Conservation (phyloP, 2,329 filamentous ascomycete species). For the Epichloe coenophiala region DNA sequence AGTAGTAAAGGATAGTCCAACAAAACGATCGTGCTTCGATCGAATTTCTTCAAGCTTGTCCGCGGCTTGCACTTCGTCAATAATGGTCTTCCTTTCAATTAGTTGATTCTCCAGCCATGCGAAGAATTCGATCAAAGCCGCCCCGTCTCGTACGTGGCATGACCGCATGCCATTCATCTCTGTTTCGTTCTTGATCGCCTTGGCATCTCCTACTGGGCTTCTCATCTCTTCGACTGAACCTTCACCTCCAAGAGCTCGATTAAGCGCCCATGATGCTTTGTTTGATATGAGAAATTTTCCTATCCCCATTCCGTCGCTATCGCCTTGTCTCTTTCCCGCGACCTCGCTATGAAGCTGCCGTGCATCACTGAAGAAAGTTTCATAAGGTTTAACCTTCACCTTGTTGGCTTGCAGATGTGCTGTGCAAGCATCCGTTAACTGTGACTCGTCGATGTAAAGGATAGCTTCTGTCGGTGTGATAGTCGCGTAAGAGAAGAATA, state of each 20-base stretch:
- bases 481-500: constrained; percentile 94
- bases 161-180: constrained; percentile 87
- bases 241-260: constrained; percentile 72
- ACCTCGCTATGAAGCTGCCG: constrained; percentile 35
- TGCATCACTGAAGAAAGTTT: constrained; percentile 66
- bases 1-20: constrained; percentile 85
- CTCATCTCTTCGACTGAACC: constrained; percentile 73
- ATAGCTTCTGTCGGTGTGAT: constrained; percentile 65
- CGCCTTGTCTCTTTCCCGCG: constrained; percentile 25
- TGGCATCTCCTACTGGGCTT: constrained; percentile 79
- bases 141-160: constrained; percentile 88
- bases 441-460: constrained; percentile 72
- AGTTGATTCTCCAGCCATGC: constrained; percentile 93
- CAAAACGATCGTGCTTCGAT: constrained; percentile 57
- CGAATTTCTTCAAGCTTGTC: constrained; percentile 76
- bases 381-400: constrained; percentile 69
- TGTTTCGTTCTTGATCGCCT: constrained; percentile 84
- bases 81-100: constrained; percentile 50
- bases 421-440: constrained; percentile 56
- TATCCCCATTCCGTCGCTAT: constrained; percentile 14
- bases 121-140: constrained; percentile 82
- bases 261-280: constrained; percentile 85
- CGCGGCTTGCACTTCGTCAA: constrained; percentile 86
- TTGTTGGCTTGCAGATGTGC: constrained; percentile 55
- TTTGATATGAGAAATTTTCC: constrained; percentile 77